Evolutionary conservation across 345 rosid species (phyloP).

Genomic region (Geranium rotundifolium): DNA sequence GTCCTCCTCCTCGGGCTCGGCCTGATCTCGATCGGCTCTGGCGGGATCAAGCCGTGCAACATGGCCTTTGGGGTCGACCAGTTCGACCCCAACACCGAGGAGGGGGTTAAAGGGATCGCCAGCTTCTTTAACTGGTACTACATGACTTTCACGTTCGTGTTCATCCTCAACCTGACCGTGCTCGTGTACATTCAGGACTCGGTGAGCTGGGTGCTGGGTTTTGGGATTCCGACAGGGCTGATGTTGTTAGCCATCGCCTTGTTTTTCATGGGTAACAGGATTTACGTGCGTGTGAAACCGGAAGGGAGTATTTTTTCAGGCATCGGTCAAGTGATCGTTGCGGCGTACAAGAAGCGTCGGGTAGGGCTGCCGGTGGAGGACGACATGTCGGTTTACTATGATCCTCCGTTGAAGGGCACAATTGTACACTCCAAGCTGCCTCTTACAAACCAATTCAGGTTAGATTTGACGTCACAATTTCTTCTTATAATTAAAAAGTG

Average conservation of each 20-base stretch:
- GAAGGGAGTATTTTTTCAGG: constrained; percentile 53
- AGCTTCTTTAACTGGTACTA: constrained; percentile 36
- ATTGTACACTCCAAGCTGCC: constrained; percentile 33
- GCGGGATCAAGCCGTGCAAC: constrained; percentile 70
- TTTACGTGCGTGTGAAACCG: constrained; percentile 48
- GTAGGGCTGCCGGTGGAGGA: constrained; percentile 20
- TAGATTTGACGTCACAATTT: neutral
- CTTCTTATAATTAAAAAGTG: too few relatives aligned
- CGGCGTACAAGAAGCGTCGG: constrained; percentile 42
- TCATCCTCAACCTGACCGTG: constrained; percentile 37
- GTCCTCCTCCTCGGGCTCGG: constrained; percentile 37
- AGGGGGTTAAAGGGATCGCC: constrained; percentile 50
- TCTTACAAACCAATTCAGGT: constrained; percentile 58
- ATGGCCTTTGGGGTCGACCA: constrained; percentile 80
- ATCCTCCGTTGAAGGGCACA: constrained; percentile 36
- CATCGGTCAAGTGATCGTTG: constrained; percentile 38
- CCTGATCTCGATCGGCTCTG: constrained; percentile 45
- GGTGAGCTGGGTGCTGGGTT: constrained; percentile 69
- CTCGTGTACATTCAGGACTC: constrained; percentile 71
- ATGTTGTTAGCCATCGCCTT: constrained; percentile 40
- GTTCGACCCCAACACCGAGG: constrained; percentile 54
- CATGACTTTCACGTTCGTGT: constrained; percentile 45
- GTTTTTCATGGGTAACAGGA: constrained; percentile 42
- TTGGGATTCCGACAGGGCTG: constrained; percentile 54
- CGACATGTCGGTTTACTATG: constrained; percentile 19